phyloP scores from a whole-genome alignment of 1,284 basidiomycete genomes.

The Stereum hirsutum region DNA sequence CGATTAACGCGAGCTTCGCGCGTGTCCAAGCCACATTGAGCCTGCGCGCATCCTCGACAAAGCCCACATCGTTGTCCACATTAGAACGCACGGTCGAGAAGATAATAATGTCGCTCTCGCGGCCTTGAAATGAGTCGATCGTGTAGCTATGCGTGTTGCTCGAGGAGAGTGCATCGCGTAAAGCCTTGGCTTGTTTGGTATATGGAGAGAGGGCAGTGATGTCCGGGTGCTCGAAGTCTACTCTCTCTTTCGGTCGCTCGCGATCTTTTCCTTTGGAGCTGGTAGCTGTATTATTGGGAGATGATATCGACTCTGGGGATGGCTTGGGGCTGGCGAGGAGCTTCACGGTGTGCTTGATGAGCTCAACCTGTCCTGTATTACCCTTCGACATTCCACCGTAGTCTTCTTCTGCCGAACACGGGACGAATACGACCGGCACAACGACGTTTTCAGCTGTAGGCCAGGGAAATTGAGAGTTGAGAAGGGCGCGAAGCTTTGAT shows the following conservation, averaged over 20 bases:
- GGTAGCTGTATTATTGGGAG: too few relatives aligned
- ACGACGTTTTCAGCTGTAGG: slow-evolving; percentile 25
- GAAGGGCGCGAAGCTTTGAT: slow-evolving; percentile 33
- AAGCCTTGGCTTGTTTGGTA: slow-evolving; percentile 38
- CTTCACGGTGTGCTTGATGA: slow-evolving; percentile 34
- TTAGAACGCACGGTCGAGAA: slow-evolving; percentile 68
- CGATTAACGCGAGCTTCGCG: slow-evolving; percentile 50
- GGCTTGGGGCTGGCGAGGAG: too few relatives aligned
- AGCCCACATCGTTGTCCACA: slow-evolving; percentile 49
- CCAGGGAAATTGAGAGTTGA: slow-evolving; percentile 45
- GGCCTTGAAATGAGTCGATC: slow-evolving; percentile 69
- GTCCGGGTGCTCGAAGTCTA: slow-evolving; percentile 10
- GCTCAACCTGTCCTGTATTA: slow-evolving; percentile 45
- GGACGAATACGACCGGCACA: slow-evolving; percentile 46
- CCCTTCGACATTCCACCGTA: slow-evolving; percentile 50
- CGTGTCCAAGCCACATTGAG: slow-evolving; percentile 75
- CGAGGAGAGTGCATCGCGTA: slow-evolving; percentile 31
- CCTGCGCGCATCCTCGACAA: slow-evolving; percentile 57
- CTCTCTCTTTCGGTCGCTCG: slow-evolving; percentile 9
- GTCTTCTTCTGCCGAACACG: slow-evolving; percentile 48
- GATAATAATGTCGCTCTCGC: slow-evolving; percentile 65
- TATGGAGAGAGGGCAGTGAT: slow-evolving; percentile 54
- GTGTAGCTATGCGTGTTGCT: slow-evolving; percentile 43
- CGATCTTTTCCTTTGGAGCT: too few relatives aligned
- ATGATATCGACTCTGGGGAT: too few relatives aligned